These are phyloP conservation scores for Alternaria arborescens DNA, from an alignment of 2,329 filamentous ascomycete species.

Conservation along the genomic window DNA sequence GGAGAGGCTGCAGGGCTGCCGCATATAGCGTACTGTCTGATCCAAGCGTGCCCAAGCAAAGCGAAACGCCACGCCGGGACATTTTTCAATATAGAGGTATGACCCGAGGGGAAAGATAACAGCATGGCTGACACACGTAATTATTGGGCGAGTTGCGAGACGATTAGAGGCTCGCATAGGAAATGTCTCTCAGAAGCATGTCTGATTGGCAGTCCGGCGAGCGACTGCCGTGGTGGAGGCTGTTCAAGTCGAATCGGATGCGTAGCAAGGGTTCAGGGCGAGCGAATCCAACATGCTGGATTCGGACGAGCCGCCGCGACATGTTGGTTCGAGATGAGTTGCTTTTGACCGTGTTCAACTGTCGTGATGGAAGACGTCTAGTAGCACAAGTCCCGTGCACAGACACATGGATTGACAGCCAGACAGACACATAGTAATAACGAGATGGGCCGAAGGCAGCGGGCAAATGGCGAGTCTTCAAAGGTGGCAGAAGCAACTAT, in stretches of 20 bases:
- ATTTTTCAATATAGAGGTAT: slow-evolving; percentile 12
- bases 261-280: too few species aligned
- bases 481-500: slow-evolving; percentile 11
- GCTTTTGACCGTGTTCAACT: too few species aligned
- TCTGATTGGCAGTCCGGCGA: slow-evolving; percentile 1
- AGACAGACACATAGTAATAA: too few species aligned
- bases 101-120: slow-evolving; percentile 19
- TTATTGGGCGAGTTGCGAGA: neutral
- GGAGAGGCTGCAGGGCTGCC: neutral
- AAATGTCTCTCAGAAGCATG: neutral
- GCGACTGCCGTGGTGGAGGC: neutral
- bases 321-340: neutral
- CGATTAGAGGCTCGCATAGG: neutral
- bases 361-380: too few species aligned
- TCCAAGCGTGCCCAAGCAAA: neutral
- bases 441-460: neutral
- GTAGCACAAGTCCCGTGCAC: too few species aligned
- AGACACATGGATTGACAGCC: too few species aligned
- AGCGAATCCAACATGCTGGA: too few species aligned
- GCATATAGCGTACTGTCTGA: neutral
- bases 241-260: neutral
- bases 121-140: slow-evolving; percentile 7
- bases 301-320: too few species aligned
- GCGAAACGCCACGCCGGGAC: slow-evolving; percentile 5
- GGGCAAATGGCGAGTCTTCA: neutral